Base-by-base conservation (phyloP, 129 eudicot genomes). In the Artemisia tridentata region DNA sequence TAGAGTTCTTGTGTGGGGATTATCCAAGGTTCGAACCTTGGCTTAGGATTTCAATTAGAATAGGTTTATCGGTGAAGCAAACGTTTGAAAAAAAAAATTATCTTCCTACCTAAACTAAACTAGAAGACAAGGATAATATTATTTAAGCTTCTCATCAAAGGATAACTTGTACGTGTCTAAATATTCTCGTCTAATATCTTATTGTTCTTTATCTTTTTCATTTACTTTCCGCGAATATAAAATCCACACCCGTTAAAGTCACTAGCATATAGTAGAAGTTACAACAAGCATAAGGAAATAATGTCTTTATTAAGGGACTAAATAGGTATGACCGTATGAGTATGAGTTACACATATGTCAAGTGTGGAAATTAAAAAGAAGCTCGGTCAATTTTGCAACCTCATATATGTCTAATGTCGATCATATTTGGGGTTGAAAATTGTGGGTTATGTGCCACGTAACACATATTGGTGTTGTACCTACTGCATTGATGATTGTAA, bases 341-440 rank as follows among this genome's bases (percentile, higher is more conserved):
- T 3, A 5, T 14, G 46, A 43, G n/a, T 43, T 54, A 45, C 63
- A 70, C 65, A 25, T 13, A 64, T 62, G 65, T 69, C 56, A 69
- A 43, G 61, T 21, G 56, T 19, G 3, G 50, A 52, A 13, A 20
- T 43, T 23, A 41, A 48, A 1, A 34, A 18, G 4, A 48, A 27
- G 49, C 5, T 59, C 3, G 27, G 80, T 76, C 80, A 76, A 76
- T 48, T 58, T 60, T 69, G 80, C 51, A 68, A 68, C 14, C 64
- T 34, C 70, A 17, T 25, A 3, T 25, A 48, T 31, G 68, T 68
- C 17, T 25, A 76, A 47, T 18, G 74, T 68, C 80, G 34, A 75
- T 75, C 62, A 19, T 67, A 29, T 48, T 48, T 73, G 54, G 45
- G 71, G 68, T 58, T 76, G 74, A 31, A 75, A 75, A 23, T 29